Evolutionary conservation across 257 asterid species (phyloP), one percentile per base, ranked within the genome.

Genomic region (Lavandula angustifolia): DNA sequence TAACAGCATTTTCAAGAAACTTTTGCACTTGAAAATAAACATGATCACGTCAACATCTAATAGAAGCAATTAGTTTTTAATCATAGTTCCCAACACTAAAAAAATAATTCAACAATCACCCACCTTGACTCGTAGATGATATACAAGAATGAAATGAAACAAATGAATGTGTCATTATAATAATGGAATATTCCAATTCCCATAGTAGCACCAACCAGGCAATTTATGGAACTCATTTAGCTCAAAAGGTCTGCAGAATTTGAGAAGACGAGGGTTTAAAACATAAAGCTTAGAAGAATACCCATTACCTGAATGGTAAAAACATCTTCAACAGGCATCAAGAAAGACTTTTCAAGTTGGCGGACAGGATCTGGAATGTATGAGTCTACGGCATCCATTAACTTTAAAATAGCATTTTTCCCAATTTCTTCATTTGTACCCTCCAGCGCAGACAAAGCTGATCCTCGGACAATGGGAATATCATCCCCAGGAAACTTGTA

Each of bases 241-340:
- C 10, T 7, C 27, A 29, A 46, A 37, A 54, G 38, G 6, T 10
- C 3, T 14, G 43, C 16, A 50, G 32, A 32, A 10, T 17, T 38
- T 38, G 34, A 60, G 8, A 62, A 33, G 61, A 32, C 27, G 51
- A 32, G 18, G 38, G 9, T n/a, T 31, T 61, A 3, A 18, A 3
- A 9, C 38, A 49, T 6, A 42, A 58, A 18, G 9, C 61, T 6
- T 35, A 13, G 47, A 40, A 58, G 22, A 22, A 63, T 33, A 64
- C 46, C 56, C 11, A 32, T 56, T 79, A 86, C 99, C 99, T 94
- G 99, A 83, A 94, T 94, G 27, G 99, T 90, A 72, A 94, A 94
- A 73, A 94, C 99, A 73, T 90, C 99, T 85, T 94, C 99, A 58
- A 94, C 80, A n/a, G 99, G 99, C 99, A 94, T 87, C 67, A 94